Conservation (phyloP, 2,329 filamentous ascomycete species). For the Ophiostoma quercus region DNA sequence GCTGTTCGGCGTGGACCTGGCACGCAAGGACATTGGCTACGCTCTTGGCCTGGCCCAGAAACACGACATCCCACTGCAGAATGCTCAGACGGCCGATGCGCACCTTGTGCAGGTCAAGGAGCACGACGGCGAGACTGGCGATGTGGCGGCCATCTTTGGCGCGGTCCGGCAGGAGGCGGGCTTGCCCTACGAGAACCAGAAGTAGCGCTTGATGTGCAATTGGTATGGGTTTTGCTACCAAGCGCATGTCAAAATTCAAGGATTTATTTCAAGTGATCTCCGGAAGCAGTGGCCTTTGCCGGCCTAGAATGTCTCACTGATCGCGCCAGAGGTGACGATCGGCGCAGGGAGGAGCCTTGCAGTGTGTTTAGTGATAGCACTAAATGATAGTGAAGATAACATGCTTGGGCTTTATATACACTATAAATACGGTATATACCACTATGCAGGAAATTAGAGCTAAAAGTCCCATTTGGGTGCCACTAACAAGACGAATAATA, state of each 20-base stretch:
- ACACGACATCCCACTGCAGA: conserved; percentile 58
- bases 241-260: not conserved
- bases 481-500: conserved; percentile 5
- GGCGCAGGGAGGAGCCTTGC: conserved; percentile 30
- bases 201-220: not conserved
- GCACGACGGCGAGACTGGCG: conserved; percentile 61
- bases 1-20: conserved; percentile 77
- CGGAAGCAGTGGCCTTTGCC: not conserved
- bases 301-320: not conserved
- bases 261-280: not conserved
- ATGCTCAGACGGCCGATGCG: conserved; percentile 60
- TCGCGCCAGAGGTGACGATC: not conserved
- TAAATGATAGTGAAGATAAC: conserved; percentile 23
- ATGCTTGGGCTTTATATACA: no score
- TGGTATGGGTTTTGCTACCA: not conserved
- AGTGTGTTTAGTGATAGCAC: conserved; percentile 19
- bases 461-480: not conserved
- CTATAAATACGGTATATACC: not conserved
- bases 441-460: not conserved
- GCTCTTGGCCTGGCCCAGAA: conserved; percentile 60
- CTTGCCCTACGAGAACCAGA: conserved; percentile 63
- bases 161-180: conserved; percentile 69
- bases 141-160: conserved; percentile 79
- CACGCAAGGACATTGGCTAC: conserved; percentile 75
- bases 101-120: conserved; percentile 67